Evolutionary conservation across 768 basidiomycete genomes (phyloP).

Genomic region (Collybia nuda): DNA sequence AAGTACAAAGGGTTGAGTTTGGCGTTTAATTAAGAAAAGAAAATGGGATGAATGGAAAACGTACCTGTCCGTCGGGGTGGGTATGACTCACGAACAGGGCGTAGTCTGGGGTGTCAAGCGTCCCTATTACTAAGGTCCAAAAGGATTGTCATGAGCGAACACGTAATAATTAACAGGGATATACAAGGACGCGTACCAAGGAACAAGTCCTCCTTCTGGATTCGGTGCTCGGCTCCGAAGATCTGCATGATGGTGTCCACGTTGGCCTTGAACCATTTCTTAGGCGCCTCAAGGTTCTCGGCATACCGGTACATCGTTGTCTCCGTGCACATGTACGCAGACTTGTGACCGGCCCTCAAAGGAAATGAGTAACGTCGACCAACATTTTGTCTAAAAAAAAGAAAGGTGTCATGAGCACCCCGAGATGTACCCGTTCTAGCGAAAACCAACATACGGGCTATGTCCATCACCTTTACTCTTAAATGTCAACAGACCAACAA

Average conservation of each 20-base stretch:
- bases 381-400: constrained; percentile 43
- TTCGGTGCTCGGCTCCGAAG: constrained; percentile 46
- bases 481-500: constrained; percentile 50
- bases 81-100: constrained; percentile 74
- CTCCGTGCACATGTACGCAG: constrained; percentile 69
- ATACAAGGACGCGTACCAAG: constrained; percentile 38
- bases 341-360: constrained; percentile 61
- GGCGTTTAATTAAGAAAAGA: not conserved
- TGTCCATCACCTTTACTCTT: constrained; percentile 30
- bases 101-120: constrained; percentile 69
- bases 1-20: not conserved
- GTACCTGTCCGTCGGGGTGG: constrained; percentile 59
- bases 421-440: too few relatives aligned
- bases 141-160: not conserved
- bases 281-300: constrained; percentile 59
- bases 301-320: constrained; percentile 69
- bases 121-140: constrained; percentile 53
- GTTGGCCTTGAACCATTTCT: constrained; percentile 73
- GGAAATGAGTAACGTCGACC: constrained; percentile 58
- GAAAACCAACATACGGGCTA: constrained; percentile 35
- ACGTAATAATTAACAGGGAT: too few relatives aligned
- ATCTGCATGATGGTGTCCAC: constrained; percentile 60
- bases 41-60: constrained; percentile 8
- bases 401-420: too few relatives aligned
- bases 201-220: constrained; percentile 60